A percentile compares a stretch with the other conserved stretches of the same genome.
Evolutionary conservation across 2,329 filamentous ascomycete genomes (phyloP).

Genomic region (Juglanconis sp.): DNA sequence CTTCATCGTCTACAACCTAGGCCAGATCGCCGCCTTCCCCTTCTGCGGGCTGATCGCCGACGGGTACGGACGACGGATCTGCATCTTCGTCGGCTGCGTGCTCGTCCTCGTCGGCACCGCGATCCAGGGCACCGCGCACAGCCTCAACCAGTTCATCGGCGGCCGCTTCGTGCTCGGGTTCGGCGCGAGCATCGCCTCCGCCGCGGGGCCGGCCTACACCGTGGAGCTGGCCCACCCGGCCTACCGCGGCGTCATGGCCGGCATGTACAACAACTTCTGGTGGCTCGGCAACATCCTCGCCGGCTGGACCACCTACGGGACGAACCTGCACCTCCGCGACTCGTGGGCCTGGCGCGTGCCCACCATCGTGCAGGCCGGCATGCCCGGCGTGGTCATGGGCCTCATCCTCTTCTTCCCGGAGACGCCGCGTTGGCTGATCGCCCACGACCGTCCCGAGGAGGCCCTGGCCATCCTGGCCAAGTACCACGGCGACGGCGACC

Average conservation of each 20-base stretch:
- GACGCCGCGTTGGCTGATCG: slow-evolving; percentile 31
- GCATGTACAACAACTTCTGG: slow-evolving; percentile 44
- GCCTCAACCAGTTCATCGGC: slow-evolving; percentile 43
- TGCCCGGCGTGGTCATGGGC: slow-evolving; percentile 36
- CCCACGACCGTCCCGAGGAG: slow-evolving; percentile 27
- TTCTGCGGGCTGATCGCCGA: slow-evolving; percentile 46
- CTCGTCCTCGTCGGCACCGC: slow-evolving; percentile 44
- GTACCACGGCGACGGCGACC: slow-evolving; percentile 37
- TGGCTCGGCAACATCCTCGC: slow-evolving; percentile 49
- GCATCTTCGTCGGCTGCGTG: slow-evolving; percentile 44
- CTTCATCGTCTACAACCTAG: slow-evolving; percentile 51
- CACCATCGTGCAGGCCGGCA: slow-evolving; percentile 42
- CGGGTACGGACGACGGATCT: slow-evolving; percentile 42
- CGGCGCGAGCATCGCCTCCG: slow-evolving; percentile 44
- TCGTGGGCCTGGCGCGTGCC: slow-evolving; percentile 37
- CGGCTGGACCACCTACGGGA: slow-evolving; percentile 45
- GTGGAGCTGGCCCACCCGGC: slow-evolving; percentile 38
- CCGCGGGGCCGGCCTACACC: slow-evolving; percentile 46
- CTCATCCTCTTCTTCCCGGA: slow-evolving; percentile 31
- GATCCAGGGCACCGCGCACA: slow-evolving; percentile 40
- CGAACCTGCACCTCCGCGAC: slow-evolving; percentile 33
- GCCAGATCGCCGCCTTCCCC: slow-evolving; percentile 43
- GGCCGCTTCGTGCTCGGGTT: slow-evolving; percentile 63
- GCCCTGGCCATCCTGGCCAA: slow-evolving; percentile 29
- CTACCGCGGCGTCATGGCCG: slow-evolving; percentile 40